A percentile compares a stretch with the other conserved stretches of the same genome.
Evolutionary conservation across 164 flowering plant species (phyloP).

Genomic region (Vitis riparia): DNA sequence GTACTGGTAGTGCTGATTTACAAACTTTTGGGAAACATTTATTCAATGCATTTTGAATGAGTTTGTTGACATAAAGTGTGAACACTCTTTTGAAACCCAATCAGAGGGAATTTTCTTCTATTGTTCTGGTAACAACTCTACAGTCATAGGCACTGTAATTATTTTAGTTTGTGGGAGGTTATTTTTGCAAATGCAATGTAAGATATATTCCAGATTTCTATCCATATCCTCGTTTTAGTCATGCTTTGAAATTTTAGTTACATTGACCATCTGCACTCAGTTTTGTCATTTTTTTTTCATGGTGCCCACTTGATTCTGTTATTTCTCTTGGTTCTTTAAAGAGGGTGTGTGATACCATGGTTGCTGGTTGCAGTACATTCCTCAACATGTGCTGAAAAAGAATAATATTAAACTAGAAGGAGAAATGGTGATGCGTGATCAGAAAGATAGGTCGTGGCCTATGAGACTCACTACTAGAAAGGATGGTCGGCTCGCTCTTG

Average conservation of each 20-base stretch:
- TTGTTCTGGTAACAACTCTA: no score
- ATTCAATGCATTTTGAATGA: no score
- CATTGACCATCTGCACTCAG: neutral
- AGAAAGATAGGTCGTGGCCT: constrained; percentile 14
- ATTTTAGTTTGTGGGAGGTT: no score
- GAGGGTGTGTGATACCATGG: neutral
- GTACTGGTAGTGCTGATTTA: no score
- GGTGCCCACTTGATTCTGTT: neutral
- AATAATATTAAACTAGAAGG: neutral
- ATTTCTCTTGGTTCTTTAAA: neutral
- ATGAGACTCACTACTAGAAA: neutral
- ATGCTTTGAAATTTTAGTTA: neutral
- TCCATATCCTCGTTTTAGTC: neutral
- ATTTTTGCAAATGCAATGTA: no score
- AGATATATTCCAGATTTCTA: no score
- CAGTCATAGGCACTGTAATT: no score
- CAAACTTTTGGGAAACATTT: no score
- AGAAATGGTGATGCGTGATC: constrained; percentile 12
- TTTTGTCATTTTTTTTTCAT: neutral
- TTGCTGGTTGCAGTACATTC: constrained; percentile 20
- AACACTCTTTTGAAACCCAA: no score
- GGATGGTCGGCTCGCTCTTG: constrained; percentile 3
- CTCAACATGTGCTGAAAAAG: constrained; percentile 4
- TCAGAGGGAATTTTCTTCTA: no score
- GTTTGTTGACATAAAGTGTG: no score